These are phyloP conservation scores for Leccinum pachyderme DNA, from an alignment of 1,284 basidiomycete genomes.

Conservation along the genomic window DNA sequence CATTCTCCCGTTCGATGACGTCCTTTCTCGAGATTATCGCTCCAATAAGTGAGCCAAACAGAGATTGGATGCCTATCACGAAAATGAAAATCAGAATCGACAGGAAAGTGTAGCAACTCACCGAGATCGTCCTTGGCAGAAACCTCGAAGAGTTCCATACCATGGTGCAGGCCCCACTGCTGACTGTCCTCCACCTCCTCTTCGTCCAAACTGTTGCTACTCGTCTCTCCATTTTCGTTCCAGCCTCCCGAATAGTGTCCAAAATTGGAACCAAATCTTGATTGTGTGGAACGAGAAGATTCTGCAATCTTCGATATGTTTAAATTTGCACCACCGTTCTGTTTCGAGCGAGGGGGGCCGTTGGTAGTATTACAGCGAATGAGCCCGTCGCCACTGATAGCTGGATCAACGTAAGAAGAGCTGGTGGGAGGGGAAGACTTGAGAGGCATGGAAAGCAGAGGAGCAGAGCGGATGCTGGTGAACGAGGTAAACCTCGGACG, in stretches of 20 bases:
- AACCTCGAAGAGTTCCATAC: conserved; percentile 83
- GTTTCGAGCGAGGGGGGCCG: conserved; percentile 41
- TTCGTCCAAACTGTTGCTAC: conserved; percentile 65
- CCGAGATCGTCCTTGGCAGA: conserved; percentile 82
- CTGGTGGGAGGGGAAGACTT: conserved; percentile 47
- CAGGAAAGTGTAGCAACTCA: conserved; percentile 35
- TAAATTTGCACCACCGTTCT: conserved; percentile 33
- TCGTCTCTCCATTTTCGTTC: conserved; percentile 55
- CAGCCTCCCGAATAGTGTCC: conserved; percentile 48
- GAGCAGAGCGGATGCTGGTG: conserved; percentile 65
- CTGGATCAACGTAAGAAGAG: conserved; percentile 53
- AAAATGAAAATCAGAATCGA: conserved; percentile 14
- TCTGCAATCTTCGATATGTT: conserved; percentile 49
- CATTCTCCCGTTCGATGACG: conserved; percentile 74
- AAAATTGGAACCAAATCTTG: conserved; percentile 56
- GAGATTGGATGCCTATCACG: conserved; percentile 63
- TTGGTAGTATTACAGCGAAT: conserved; percentile 47
- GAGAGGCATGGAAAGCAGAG: conserved; percentile 37
- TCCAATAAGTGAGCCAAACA: conserved; percentile 74
- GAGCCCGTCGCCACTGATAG: conserved; percentile 39
- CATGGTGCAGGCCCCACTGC: conserved; percentile 76
- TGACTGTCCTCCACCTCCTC: conserved; percentile 63
- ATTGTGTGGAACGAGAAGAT: conserved; percentile 44
- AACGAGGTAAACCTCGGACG: conserved; percentile 84
- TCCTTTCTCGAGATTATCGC: conserved; percentile 77